Percentiles rank a stretch among this genome's conserved stretches.
Evolutionary conservation across 148 eudicot genomes (phyloP).

Genomic region (Fallopia convolvulus): DNA sequence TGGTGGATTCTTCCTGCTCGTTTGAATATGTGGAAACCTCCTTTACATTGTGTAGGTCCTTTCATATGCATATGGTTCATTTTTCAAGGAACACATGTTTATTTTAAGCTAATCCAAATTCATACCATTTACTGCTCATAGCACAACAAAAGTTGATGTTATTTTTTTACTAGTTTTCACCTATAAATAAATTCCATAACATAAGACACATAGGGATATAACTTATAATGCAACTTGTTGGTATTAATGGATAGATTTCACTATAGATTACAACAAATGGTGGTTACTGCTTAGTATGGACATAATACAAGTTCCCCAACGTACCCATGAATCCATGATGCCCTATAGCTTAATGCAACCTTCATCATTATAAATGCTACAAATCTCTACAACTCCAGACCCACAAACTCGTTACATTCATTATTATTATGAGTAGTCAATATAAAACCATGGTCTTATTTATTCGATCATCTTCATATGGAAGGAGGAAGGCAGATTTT

Average conservation of each 20-base stretch:
- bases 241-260: background rate
- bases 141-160: too few species aligned
- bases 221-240: background rate
- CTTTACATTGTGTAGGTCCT: too few species aligned
- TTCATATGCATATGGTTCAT: too few species aligned
- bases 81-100: too few species aligned
- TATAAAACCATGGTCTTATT: background rate
- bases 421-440: background rate
- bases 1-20: too few species aligned
- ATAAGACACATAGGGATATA: too few species aligned
- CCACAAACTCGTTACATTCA: background rate
- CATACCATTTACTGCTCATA: too few species aligned
- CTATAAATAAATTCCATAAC: too few species aligned
- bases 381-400: background rate
- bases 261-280: background rate
- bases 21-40: too few species aligned
- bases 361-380: background rate
- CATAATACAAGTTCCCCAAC: background rate
- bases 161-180: too few species aligned
- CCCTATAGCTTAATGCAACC: background rate
- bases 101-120: too few species aligned
- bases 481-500: background rate
- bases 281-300: background rate
- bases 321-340: background rate
- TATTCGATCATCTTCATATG: background rate